phyloP scores from a whole-genome alignment of 2,329 filamentous ascomycete species.

The Arthroderma uncinatum region DNA sequence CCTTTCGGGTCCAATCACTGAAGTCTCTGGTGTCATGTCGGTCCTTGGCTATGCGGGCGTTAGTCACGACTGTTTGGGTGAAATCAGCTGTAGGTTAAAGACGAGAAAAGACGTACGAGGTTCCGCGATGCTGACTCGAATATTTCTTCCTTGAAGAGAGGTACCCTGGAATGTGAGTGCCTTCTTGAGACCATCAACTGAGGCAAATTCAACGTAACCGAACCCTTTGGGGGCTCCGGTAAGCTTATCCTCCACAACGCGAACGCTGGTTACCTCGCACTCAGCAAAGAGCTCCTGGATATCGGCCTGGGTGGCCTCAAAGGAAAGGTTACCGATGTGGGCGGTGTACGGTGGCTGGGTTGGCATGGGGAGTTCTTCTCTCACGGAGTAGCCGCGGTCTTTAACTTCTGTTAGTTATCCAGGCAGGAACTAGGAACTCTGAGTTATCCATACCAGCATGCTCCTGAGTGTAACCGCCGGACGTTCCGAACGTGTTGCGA shows the following conservation, averaged over 20 bases:
- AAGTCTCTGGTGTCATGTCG: constrained; percentile 71
- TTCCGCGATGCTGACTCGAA: constrained; percentile 91
- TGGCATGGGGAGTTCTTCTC: constrained; percentile 72
- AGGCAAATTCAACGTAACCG: constrained; percentile 89
- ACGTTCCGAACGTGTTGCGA: constrained; percentile 19
- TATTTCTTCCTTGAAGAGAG: constrained; percentile 75
- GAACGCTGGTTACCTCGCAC: constrained; percentile 79
- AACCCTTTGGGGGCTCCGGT: constrained; percentile 94
- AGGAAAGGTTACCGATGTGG: constrained; percentile 92
- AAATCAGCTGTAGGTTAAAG: constrained; percentile 3
- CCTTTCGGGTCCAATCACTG: constrained; percentile 85
- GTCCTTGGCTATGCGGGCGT: constrained; percentile 64
- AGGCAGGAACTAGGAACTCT: background rate
- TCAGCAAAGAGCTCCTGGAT: constrained; percentile 75
- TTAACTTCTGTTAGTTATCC: constrained; percentile 6
- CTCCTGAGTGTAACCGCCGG: background rate
- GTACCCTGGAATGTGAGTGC: constrained; percentile 73
- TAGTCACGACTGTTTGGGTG: background rate
- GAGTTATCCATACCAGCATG: background rate
- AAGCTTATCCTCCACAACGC: constrained; percentile 93
- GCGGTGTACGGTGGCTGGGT: constrained; percentile 90
- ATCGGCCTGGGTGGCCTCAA: constrained; percentile 75
- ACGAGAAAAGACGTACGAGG: constrained; percentile 61
- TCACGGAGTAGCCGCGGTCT: constrained; percentile 29
- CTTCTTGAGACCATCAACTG: constrained; percentile 79